Evolutionary conservation across 2,329 filamentous ascomycete genomes (phyloP), one percentile per base, ranked within the genome.

Genomic region (Raffaelea deltoideospora): DNA sequence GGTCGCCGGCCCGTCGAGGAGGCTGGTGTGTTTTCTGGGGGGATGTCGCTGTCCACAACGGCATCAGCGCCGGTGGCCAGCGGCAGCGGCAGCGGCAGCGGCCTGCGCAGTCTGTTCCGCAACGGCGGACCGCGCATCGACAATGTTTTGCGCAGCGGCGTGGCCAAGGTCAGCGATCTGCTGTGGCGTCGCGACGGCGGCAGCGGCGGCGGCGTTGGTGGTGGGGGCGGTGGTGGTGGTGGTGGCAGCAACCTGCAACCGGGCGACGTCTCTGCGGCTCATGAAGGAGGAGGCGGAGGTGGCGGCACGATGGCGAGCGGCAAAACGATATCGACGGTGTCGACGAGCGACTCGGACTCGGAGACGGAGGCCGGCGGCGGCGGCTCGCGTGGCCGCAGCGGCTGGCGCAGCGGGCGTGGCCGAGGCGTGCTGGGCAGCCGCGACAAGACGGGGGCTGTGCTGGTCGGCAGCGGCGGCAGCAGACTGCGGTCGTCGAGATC

Each of bases 101-200:
- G 26, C 18, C 64, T 85, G 9, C 72, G 77, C 30, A 75, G 79
- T 7, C 77, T 94, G 33, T 79, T 94, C 57, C 37, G 33, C 9
- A n/a, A n/a, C n/a, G 32, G 38, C 22, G 78, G 76, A 3, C 72
- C 75, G 34, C 68, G 80, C 38, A 75, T 88, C 43, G 81, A 84
- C 42, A 80, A 73, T 22, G 67, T 84, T 22, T 70, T 92, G 31
- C 66, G 69, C 20, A 70, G 63, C 7, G 58, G 70, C 19, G 67
- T 74, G 6, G 70, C 67, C 20, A 72, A 65, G 46, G 53, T 75
- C 13, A 64, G 68, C 22, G 70, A 73, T 35, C 57, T 75, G 36
- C 45, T 75, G 18, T 73, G 71, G 67, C 66, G 63, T 44, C 71
- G 63, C 41, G 69, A 73, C 6, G 50, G 56, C 58, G 6, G 47